Percentiles rank a stretch among this genome's conserved stretches.
These are phyloP conservation scores for Huiozyma naganishii DNA, from an alignment of 805 yeast genomes.

Conservation along the genomic window DNA sequence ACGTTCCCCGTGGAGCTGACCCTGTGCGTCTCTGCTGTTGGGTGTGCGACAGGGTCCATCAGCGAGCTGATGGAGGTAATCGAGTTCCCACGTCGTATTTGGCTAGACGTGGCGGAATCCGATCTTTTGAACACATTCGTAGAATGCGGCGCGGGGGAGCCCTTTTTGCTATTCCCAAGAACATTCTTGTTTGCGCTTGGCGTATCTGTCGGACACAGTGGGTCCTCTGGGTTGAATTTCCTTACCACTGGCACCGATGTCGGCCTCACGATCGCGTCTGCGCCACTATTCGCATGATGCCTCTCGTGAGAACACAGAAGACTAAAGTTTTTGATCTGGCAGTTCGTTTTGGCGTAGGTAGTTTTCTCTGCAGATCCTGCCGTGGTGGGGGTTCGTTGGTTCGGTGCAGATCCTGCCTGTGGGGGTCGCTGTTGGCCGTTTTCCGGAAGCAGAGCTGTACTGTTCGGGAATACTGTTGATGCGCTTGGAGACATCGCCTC, in stretches of 20 bases:
- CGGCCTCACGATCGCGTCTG: not conserved
- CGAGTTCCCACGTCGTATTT: slow-evolving; percentile 5
- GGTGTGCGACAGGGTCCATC: not conserved
- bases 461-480: not conserved
- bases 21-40: not conserved
- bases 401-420: not conserved
- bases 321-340: not conserved
- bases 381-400: not conserved
- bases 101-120: not conserved
- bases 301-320: not conserved
- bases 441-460: too few relatives aligned
- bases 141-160: not conserved
- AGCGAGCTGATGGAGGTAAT: slow-evolving; percentile 5
- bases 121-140: not conserved
- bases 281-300: not conserved
- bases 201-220: not conserved
- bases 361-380: not conserved
- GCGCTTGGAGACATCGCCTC: slow-evolving; percentile 25
- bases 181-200: not conserved
- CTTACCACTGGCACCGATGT: not conserved
- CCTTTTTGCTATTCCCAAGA: not conserved
- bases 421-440: too few relatives aligned
- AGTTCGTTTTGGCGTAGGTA: not conserved
- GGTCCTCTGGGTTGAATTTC: not conserved
- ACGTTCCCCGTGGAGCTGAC: not conserved